Percentiles rank a stretch among this genome's conserved stretches.
Evolutionary conservation across 495 filamentous ascomycete genomes (phyloP).

Genomic region (Xylaria nigripes): DNA sequence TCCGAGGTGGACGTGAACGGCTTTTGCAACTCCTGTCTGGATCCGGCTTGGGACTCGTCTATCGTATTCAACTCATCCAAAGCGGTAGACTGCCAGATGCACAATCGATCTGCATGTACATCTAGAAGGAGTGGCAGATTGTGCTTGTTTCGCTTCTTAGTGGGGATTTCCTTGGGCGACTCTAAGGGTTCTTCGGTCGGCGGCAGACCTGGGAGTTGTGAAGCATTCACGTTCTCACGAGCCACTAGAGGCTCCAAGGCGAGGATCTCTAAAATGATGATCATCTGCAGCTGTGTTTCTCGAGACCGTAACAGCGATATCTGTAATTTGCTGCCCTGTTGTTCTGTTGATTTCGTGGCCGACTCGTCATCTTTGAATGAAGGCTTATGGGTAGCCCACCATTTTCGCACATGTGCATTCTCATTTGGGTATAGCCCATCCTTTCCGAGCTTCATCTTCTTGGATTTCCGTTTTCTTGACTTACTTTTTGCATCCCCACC

Average conservation of each 20-base stretch:
- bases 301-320: constrained; percentile 59
- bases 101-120: constrained; percentile 78
- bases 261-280: constrained; percentile 81
- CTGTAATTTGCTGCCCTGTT: constrained; percentile 47
- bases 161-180: constrained; percentile 13
- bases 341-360: constrained; percentile 27
- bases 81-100: constrained; percentile 90
- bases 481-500: constrained; percentile 35
- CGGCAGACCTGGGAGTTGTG: constrained; percentile 33
- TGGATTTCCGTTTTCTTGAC: constrained; percentile 52
- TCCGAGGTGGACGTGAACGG: constrained; percentile 26
- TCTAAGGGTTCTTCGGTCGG: constrained; percentile 12
- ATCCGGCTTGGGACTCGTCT: constrained; percentile 38
- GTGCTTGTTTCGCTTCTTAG: constrained; percentile 35
- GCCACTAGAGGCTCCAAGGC: constrained; percentile 54
- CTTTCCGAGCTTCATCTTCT: constrained; percentile 65
- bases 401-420: constrained; percentile 62
- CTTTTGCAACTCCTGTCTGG: constrained; percentile 25
- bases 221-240: constrained; percentile 29
- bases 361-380: constrained; percentile 19
- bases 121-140: constrained; percentile 58
- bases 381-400: constrained; percentile 60
- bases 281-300: constrained; percentile 85
- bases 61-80: constrained; percentile 45
- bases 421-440: constrained; percentile 72